phyloP scores from a whole-genome alignment of 2,329 filamentous ascomycete genomes.

The Colletotrichum sansevieriae region DNA sequence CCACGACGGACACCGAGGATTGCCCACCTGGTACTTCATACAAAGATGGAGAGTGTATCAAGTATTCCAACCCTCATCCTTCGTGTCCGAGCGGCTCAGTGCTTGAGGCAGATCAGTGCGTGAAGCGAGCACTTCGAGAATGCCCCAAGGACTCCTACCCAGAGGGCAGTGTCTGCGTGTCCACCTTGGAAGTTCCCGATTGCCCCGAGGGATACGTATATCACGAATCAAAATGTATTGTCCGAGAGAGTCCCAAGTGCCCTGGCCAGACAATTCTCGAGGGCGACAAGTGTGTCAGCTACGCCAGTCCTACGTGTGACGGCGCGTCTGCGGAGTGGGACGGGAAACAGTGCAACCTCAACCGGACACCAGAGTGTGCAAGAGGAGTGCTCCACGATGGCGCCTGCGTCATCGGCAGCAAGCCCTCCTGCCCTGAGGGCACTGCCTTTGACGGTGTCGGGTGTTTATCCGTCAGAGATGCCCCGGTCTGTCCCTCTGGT shows the following conservation, averaged over 20 bases:
- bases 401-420: background rate
- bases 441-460: slow-evolving; percentile 14
- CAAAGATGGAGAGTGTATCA: slow-evolving; percentile 11
- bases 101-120: slow-evolving; percentile 16
- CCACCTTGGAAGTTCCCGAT: slow-evolving; percentile 12
- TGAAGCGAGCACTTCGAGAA: slow-evolving; percentile 8
- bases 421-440: slow-evolving; percentile 13
- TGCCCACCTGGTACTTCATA: background rate
- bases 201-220: slow-evolving; percentile 16
- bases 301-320: slow-evolving; percentile 11
- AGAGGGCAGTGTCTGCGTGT: slow-evolving; percentile 5
- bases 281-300: slow-evolving; percentile 17
- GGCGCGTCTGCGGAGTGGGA: slow-evolving; percentile 6
- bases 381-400: slow-evolving; percentile 10
- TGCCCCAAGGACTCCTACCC: slow-evolving; percentile 10
- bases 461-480: slow-evolving; percentile 6
- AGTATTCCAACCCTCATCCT: slow-evolving; percentile 14
- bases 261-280: slow-evolving; percentile 5
- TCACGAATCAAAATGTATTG: slow-evolving; percentile 13
- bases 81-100: background rate
- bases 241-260: slow-evolving; percentile 12
- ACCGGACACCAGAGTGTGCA: slow-evolving; percentile 12
- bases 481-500: slow-evolving; percentile 1
- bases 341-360: slow-evolving; percentile 16
- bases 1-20: background rate